Conservation (phyloP, 202 grass and related monocot genomes). For the Cymbopogon flexuosus region DNA sequence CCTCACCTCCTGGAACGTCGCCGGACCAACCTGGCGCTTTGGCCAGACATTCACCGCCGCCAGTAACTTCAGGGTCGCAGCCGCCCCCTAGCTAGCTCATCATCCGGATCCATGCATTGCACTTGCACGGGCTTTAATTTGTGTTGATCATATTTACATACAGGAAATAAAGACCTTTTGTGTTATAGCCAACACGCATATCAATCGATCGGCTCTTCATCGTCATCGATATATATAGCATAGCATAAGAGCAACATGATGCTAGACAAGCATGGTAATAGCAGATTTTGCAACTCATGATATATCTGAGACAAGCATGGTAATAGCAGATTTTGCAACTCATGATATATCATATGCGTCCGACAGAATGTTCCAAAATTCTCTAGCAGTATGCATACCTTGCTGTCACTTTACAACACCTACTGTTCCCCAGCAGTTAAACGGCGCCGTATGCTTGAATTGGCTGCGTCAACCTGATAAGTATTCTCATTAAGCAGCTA, state of each 20-base stretch:
- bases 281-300: too few species aligned
- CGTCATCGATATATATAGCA: too few species aligned
- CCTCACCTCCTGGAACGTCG: not conserved
- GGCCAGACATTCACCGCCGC: not conserved
- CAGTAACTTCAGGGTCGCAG: not conserved
- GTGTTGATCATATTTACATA: too few species aligned
- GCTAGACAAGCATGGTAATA: not conserved
- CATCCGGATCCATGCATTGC: too few species aligned
- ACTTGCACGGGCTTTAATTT: too few species aligned
- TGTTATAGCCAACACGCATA: too few species aligned
- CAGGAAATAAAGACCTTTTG: too few species aligned
- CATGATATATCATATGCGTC: too few species aligned
- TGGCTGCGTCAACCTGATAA: not conserved
- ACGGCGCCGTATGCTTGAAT: not conserved
- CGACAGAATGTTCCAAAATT: not conserved
- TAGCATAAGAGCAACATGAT: too few species aligned
- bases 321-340: too few species aligned
- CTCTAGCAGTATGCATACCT: not conserved
- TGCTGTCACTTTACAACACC: not conserved
- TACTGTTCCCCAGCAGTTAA: not conserved
- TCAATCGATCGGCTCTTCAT: too few species aligned
- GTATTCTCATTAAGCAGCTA: conserved; percentile 32
- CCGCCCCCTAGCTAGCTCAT: too few species aligned
- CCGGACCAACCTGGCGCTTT: not conserved
- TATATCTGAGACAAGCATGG: not conserved